These are phyloP conservation scores for Irpex sp. DNA, from an alignment of 1,284 basidiomycete genomes.

Conservation along the genomic window DNA sequence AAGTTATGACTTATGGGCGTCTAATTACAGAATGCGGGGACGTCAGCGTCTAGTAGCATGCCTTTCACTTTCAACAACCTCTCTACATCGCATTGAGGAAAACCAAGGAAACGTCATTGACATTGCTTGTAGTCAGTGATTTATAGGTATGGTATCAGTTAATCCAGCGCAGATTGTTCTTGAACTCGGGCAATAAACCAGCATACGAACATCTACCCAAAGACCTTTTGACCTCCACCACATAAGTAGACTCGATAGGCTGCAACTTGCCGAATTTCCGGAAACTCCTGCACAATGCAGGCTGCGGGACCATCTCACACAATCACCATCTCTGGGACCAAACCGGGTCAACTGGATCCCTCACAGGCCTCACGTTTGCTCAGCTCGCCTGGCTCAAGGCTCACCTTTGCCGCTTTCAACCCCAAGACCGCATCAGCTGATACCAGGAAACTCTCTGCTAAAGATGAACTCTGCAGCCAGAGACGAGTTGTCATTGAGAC, in stretches of 20 bases:
- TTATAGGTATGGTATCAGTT: too few relatives aligned
- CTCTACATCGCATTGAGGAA: neutral
- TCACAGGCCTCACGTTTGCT: slow-evolving; percentile 57
- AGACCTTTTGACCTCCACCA: too few relatives aligned
- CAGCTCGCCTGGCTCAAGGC: slow-evolving; percentile 45
- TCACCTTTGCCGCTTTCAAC: slow-evolving; percentile 69
- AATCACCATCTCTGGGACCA: slow-evolving; percentile 24
- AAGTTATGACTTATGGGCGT: too few relatives aligned
- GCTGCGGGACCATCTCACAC: slow-evolving; percentile 6
- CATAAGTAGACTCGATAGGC: too few relatives aligned
- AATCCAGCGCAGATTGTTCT: too few relatives aligned
- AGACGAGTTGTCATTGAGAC: slow-evolving; percentile 72
- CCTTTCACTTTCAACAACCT: neutral
- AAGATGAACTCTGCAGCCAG: slow-evolving; percentile 47
- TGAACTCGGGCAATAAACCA: too few relatives aligned
- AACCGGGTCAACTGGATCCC: slow-evolving; percentile 58
- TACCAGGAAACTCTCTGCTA: slow-evolving; percentile 34
- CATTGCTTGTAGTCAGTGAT: too few relatives aligned
- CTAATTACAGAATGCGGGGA: too few relatives aligned
- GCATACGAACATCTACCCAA: too few relatives aligned
- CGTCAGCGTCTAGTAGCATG: neutral
- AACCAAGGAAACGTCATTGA: too few relatives aligned
- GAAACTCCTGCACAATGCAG: neutral
- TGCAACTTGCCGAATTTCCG: too few relatives aligned
- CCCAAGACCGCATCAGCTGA: slow-evolving; percentile 56